phyloP scores from a whole-genome alignment of 225 moss, liverwort and hornwort genomes.

The Thuidium tamariscinum region DNA sequence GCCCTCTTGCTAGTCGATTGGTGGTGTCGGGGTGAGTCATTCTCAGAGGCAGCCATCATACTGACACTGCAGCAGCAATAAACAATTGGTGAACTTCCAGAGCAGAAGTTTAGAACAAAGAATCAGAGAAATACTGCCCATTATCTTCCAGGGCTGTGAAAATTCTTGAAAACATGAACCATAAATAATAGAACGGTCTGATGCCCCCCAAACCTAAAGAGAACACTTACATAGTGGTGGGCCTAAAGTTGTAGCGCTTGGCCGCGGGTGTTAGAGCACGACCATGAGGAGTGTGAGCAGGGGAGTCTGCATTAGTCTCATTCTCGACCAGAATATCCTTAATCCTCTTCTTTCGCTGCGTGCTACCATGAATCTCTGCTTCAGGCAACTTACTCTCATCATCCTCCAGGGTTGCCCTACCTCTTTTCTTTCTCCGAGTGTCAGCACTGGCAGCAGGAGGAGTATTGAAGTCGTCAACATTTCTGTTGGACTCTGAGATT shows the following conservation, averaged over 20 bases:
- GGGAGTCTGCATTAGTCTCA: constrained; percentile 52
- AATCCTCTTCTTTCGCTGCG: constrained; percentile 66
- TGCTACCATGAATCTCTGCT: constrained; percentile 24
- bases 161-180: not conserved
- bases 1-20: constrained; percentile 40
- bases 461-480: constrained; percentile 9
- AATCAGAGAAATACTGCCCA: not conserved
- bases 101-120: not conserved
- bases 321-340: constrained; percentile 61
- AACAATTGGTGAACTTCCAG: not conserved
- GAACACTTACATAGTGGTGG: constrained; percentile 75
- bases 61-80: constrained; percentile 49
- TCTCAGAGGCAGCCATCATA: constrained; percentile 79
- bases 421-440: constrained; percentile 41
- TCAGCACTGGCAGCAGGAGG: constrained; percentile 27
- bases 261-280: constrained; percentile 54
- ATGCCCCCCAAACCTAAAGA: not conserved
- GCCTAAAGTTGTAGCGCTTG: constrained; percentile 87
- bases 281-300: constrained; percentile 41
- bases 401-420: constrained; percentile 13
- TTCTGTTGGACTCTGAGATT: constrained; percentile 26
- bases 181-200: not conserved
- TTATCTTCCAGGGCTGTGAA: not conserved
- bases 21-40: constrained; percentile 53
- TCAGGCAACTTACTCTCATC: constrained; percentile 32